phyloP scores from a whole-genome alignment of 2,329 filamentous ascomycete genomes.

The Didymella exigua region DNA sequence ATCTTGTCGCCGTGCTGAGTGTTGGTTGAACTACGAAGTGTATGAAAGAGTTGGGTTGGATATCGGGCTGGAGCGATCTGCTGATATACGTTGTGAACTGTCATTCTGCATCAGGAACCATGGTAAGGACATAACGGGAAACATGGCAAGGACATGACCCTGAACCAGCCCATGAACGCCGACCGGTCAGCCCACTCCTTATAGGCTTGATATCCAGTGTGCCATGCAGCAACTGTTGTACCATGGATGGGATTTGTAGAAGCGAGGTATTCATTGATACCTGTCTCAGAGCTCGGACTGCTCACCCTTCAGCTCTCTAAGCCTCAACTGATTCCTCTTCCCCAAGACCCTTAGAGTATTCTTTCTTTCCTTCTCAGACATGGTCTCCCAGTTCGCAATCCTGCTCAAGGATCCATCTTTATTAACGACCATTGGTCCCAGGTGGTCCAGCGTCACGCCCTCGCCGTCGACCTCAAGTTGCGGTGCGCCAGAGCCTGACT shows the following conservation, averaged over 20 bases:
- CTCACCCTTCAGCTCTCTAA: conserved; percentile 59
- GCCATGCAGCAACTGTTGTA: not conserved
- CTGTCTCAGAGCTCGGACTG: conserved; percentile 5
- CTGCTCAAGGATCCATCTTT: conserved; percentile 72
- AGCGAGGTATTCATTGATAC: not conserved
- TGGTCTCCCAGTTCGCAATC: conserved; percentile 74
- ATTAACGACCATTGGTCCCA: conserved; percentile 77
- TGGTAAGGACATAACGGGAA: not conserved
- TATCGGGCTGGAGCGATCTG: not conserved
- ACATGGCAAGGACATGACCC: not conserved
- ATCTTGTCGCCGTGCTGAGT: not conserved
- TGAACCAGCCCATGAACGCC: not conserved
- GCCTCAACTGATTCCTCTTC: conserved; percentile 69
- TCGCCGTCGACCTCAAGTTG: conserved; percentile 43
- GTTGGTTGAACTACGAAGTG: not conserved
- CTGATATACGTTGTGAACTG: not conserved
- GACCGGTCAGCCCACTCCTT: too few species aligned
- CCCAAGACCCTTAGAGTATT: conserved; percentile 71
- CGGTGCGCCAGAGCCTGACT: conserved; percentile 9
- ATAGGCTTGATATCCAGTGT: too few species aligned
- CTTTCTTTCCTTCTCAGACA: conserved; percentile 70
- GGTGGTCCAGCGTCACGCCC: conserved; percentile 65
- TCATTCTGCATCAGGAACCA: not conserved
- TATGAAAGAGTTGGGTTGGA: not conserved
- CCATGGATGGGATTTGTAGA: not conserved